These are phyloP conservation scores for Syzygium jambos DNA, from an alignment of 345 rosid genomes.

Conservation along the genomic window DNA sequence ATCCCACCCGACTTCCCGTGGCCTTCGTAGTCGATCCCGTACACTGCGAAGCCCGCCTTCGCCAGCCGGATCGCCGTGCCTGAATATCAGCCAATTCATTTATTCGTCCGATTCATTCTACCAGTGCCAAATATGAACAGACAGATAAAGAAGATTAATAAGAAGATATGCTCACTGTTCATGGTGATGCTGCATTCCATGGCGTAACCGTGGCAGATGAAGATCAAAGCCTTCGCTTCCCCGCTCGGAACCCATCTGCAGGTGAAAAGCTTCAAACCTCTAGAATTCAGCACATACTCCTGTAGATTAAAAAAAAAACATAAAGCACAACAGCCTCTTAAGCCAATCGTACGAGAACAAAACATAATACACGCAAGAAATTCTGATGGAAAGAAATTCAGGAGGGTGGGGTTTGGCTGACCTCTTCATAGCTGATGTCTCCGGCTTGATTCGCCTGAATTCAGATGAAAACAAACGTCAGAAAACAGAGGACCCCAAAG, in stretches of 20 bases:
- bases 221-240: slow-evolving; percentile 69
- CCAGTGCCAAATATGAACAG: too few species aligned
- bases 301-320: slow-evolving; percentile 2
- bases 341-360: neutral
- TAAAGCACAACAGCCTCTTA: neutral
- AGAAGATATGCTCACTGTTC: slow-evolving; percentile 41
- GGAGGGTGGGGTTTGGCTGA: neutral
- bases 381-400: neutral
- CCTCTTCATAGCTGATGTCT: slow-evolving; percentile 4
- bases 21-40: slow-evolving; percentile 84
- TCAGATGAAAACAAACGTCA: neutral
- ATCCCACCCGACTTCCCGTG: slow-evolving; percentile 81
- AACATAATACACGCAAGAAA: neutral
- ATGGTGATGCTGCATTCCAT: slow-evolving; percentile 96
- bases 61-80: slow-evolving; percentile 66
- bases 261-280: slow-evolving; percentile 64
- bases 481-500: neutral
- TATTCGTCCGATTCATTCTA: neutral
- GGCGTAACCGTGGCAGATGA: slow-evolving; percentile 85
- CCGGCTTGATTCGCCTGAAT: slow-evolving; percentile 1
- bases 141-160: neutral
- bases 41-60: slow-evolving; percentile 52
- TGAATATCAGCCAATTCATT: slow-evolving; percentile 5
- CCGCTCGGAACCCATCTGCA: slow-evolving; percentile 64
- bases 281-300: slow-evolving; percentile 49